phyloP scores from a whole-genome alignment of 352 stramenopile species.

The Thraustochytrium sp. region DNA sequence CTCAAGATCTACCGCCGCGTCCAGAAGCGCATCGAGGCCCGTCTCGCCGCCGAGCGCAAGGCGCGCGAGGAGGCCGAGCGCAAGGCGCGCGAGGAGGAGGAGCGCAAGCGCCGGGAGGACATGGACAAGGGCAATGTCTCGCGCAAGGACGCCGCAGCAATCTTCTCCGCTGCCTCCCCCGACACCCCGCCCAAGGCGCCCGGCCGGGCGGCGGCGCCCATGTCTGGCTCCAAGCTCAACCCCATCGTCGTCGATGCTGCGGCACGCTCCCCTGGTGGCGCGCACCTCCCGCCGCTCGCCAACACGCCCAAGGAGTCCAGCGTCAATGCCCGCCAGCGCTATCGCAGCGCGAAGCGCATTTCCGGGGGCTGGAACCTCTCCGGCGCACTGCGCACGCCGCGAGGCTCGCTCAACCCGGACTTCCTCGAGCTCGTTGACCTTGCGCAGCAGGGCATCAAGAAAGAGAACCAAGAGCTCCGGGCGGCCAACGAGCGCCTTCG shows the following conservation, averaged over 20 bases:
- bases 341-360: slow-evolving; percentile 22
- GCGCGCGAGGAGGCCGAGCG: slow-evolving; percentile 23
- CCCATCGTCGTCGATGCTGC: slow-evolving; percentile 1
- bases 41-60: not conserved
- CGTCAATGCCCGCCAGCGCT: not conserved
- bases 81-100: not conserved
- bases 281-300: not conserved
- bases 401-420: not conserved
- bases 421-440: slow-evolving; percentile 28
- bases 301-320: not conserved
- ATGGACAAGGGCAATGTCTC: not conserved
- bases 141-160: not conserved
- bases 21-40: not conserved
- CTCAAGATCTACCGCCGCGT: not conserved
- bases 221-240: too few relatives aligned
- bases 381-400: slow-evolving; percentile 4
- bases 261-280: not conserved
- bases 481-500: not conserved
- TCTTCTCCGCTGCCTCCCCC: not conserved
- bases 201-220: too few relatives aligned
- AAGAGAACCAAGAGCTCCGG: slow-evolving; percentile 16
- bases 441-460: slow-evolving; percentile 10
- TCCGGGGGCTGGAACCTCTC: slow-evolving; percentile 8
- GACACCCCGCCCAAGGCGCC: too few relatives aligned
- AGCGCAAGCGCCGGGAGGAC: not conserved